A percentile compares a stretch with the other conserved stretches of the same genome.
Conservation (phyloP, 2,329 filamentous ascomycete genomes). For the Sporothrix inflata region DNA sequence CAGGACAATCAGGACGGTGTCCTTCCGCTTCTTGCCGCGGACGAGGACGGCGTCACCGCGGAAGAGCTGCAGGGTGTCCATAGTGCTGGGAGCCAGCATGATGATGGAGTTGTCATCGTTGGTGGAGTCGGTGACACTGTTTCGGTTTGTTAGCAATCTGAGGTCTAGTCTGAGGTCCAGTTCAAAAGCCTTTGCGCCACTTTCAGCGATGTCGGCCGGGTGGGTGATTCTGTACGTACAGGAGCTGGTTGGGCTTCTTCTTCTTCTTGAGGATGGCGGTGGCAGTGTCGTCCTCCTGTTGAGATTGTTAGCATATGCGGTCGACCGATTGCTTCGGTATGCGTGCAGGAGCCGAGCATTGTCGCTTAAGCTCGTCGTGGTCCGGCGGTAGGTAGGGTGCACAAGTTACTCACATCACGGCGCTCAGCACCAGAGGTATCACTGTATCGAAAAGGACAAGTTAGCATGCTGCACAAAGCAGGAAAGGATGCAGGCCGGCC, state of each 20-base stretch:
- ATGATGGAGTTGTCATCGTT: constrained; percentile 99
- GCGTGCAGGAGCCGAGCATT: background rate
- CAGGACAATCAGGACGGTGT: constrained; percentile 95
- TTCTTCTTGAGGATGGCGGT: constrained; percentile 99
- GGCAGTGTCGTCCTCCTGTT: constrained; percentile 84
- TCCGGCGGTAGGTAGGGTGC: background rate
- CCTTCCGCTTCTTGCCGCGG: constrained; percentile 99
- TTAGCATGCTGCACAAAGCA: constrained; percentile 42
- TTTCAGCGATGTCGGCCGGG: background rate
- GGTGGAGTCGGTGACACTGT: constrained; percentile 92
- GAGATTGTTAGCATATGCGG: constrained; percentile 10
- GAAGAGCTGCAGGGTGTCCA: constrained; percentile 98
- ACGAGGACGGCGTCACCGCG: constrained; percentile 97
- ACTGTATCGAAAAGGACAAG: constrained; percentile 52
- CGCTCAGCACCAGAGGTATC: constrained; percentile 87
- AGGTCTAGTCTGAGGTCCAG: background rate
- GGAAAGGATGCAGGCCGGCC: background rate
- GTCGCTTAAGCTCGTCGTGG: background rate
- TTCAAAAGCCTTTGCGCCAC: background rate
- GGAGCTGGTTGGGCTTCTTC: constrained; percentile 99
- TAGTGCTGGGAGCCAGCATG: constrained; percentile 95
- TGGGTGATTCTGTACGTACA: constrained; percentile 58
- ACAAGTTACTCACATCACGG: constrained; percentile 68
- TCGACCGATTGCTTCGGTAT: background rate
- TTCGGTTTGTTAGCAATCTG: constrained; percentile 13